Percentiles rank a stretch among this genome's conserved stretches.
Evolutionary conservation across 306 rosid species (phyloP).

Genomic region (Prunus kanzakura): DNA sequence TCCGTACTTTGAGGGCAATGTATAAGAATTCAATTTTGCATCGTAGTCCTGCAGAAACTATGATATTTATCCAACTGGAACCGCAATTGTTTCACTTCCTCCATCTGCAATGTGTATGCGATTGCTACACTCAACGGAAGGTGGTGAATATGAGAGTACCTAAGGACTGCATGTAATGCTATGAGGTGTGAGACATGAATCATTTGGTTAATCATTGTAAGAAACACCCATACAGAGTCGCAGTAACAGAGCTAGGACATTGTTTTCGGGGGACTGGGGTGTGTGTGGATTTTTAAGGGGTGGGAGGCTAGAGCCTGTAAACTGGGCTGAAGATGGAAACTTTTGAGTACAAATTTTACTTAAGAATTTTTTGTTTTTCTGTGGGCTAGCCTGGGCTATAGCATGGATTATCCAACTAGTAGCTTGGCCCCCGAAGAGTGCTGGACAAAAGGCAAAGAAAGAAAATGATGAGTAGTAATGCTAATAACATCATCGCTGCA

Average conservation of each 20-base stretch:
- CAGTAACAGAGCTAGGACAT: background rate
- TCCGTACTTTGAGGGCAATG: background rate
- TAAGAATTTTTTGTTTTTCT: background rate
- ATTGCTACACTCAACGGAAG: background rate
- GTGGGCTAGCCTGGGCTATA: background rate
- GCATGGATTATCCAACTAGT: background rate
- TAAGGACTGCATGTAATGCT: background rate
- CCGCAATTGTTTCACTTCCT: background rate
- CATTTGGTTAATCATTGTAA: background rate
- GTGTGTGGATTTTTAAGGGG: background rate
- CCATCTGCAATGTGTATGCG: background rate
- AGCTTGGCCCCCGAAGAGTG: background rate
- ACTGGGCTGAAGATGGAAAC: background rate
- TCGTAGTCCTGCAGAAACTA: background rate
- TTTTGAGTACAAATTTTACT: background rate
- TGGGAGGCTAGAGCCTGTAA: background rate
- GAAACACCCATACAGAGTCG: background rate
- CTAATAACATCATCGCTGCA: background rate
- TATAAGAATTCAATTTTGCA: background rate
- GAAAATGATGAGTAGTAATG: background rate
- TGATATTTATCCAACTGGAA: background rate
- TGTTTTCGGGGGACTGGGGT: background rate
- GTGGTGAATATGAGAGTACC: background rate
- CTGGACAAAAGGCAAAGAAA: background rate
- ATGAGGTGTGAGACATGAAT: background rate